Base-by-base conservation (phyloP, 805 yeast species). In the Huiozyma naganishii region DNA sequence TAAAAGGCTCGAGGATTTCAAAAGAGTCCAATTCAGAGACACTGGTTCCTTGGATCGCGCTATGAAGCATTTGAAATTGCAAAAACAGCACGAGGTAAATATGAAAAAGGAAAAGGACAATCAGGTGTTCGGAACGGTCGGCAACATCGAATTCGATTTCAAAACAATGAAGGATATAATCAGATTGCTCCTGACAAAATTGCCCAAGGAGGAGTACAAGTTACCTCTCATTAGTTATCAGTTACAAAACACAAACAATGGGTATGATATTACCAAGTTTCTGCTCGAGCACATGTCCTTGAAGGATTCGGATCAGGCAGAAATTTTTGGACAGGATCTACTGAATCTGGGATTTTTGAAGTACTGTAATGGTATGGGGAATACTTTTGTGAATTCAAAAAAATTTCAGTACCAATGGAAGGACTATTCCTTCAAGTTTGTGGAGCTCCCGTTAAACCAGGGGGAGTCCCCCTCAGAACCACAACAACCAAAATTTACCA, bases 321-420 rank as follows among this genome's bases (percentile, higher is more conserved):
- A 86, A 62, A 53, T 52, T 9, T 75, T 82, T 57, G 95, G 95
- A 13, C 92, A 83, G 57, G 83, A 76, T 55, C 67, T 85, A 45
- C 62, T 84, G 27, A 63, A 71, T 37, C 59, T 70, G 41, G 89
- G 86, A 0, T 80, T 73, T 49, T 58, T 85, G 32, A 70, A 79
- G 49, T 64, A 63, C 49, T 58, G 68, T 30, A 66, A 74, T 28
- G 69, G 79, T 30, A 77, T 83, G 39, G 90, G 90, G 6, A 71
- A 77, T 41, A 76, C 79, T 41, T 86, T 86, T 61, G 86, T 81
- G 43, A 85, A 83, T 59, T 77, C 87, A 17, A 76, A 87, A 3
- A 80, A 78, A 44, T 77, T 80, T 59, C 71, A 68, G 53, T 86
- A 85, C 56, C 95, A 85, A 62, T 87, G 95, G 95, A 80, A 77